These are phyloP conservation scores for Phaeophleospora eucalypticola DNA, from an alignment of 2,329 filamentous ascomycete species.

Conservation along the genomic window DNA sequence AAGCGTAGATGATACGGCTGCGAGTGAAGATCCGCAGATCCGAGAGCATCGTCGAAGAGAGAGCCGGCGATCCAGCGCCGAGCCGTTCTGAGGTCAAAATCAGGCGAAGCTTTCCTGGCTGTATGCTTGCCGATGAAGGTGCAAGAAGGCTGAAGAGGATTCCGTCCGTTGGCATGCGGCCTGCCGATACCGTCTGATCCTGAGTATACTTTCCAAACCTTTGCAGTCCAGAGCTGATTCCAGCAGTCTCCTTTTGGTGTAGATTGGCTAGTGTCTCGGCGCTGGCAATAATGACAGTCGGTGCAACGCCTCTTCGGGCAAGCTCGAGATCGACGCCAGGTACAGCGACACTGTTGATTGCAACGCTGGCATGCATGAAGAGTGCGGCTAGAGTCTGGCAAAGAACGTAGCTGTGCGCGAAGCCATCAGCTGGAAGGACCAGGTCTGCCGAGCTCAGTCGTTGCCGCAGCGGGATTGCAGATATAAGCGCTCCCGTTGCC, in stretches of 20 bases:
- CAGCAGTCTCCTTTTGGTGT: slow-evolving; percentile 58
- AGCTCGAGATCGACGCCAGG: slow-evolving; percentile 65
- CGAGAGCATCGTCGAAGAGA: slow-evolving; percentile 68
- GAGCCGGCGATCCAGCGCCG: slow-evolving; percentile 56
- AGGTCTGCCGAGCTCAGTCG: slow-evolving; percentile 71
- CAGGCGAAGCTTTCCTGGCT: slow-evolving; percentile 71
- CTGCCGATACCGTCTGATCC: slow-evolving; percentile 64
- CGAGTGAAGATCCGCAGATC: slow-evolving; percentile 78
- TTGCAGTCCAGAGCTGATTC: slow-evolving; percentile 55
- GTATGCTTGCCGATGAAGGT: slow-evolving; percentile 51
- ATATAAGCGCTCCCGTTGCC: slow-evolving; percentile 73
- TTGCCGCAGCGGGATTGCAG: slow-evolving; percentile 69
- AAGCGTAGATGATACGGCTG: slow-evolving; percentile 76
- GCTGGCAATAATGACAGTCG: slow-evolving; percentile 77
- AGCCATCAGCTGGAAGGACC: slow-evolving; percentile 77
- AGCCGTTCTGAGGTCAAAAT: slow-evolving; percentile 73
- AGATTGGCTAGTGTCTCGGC: slow-evolving; percentile 67
- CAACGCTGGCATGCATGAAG: slow-evolving; percentile 77
- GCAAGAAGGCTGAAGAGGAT: slow-evolving; percentile 61
- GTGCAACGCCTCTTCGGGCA: slow-evolving; percentile 69
- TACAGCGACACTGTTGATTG: slow-evolving; percentile 82
- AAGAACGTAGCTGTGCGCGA: slow-evolving; percentile 75
- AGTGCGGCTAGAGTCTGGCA: slow-evolving; percentile 76
- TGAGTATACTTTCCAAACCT: slow-evolving; percentile 68
- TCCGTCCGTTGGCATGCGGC: slow-evolving; percentile 67